Evolutionary conservation across 805 yeast species (phyloP).

Genomic region (Metschnikowia picachoensis): DNA sequence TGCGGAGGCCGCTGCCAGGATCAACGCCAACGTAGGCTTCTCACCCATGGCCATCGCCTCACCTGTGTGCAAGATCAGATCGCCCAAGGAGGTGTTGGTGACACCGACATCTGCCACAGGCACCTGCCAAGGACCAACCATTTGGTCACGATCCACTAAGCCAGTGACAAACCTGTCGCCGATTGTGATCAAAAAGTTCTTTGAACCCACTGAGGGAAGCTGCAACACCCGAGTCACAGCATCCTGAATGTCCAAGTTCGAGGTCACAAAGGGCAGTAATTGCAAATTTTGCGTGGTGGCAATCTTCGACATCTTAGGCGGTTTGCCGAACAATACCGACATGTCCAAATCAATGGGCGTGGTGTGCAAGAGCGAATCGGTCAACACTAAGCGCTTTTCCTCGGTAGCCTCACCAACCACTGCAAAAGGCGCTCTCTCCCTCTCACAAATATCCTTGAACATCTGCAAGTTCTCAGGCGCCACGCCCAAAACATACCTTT

Average conservation of each 20-base stretch:
- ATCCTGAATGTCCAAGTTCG: constrained; percentile 44
- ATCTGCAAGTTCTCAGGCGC: constrained; percentile 67
- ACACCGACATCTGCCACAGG: constrained; percentile 99
- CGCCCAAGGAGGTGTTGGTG: constrained; percentile 86
- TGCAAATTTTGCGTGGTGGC: constrained; percentile 61
- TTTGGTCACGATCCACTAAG: constrained; percentile 92
- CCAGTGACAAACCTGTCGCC: constrained; percentile 99
- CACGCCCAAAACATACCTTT: constrained; percentile 93
- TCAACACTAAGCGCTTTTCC: constrained; percentile 77
- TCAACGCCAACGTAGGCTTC: constrained; percentile 84
- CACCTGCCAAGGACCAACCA: constrained; percentile 99
- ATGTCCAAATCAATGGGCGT: constrained; percentile 95
- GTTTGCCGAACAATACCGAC: constrained; percentile 93
- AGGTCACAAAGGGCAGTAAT: constrained; percentile 39
- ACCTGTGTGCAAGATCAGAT: constrained; percentile 69
- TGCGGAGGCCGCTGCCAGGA: constrained; percentile 87
- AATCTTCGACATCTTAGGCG: constrained; percentile 87
- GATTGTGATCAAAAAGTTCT: constrained; percentile 91
- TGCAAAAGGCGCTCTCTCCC: constrained; percentile 95
- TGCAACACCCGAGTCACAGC: constrained; percentile 80
- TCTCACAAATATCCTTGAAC: constrained; percentile 77
- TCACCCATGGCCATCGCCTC: constrained; percentile 98
- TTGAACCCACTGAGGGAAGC: constrained; percentile 92
- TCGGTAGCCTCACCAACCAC: constrained; percentile 93
- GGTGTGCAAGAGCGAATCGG: constrained; percentile 70